Base-by-base conservation (phyloP, 306 rosid species). In the Rosa persica region DNA sequence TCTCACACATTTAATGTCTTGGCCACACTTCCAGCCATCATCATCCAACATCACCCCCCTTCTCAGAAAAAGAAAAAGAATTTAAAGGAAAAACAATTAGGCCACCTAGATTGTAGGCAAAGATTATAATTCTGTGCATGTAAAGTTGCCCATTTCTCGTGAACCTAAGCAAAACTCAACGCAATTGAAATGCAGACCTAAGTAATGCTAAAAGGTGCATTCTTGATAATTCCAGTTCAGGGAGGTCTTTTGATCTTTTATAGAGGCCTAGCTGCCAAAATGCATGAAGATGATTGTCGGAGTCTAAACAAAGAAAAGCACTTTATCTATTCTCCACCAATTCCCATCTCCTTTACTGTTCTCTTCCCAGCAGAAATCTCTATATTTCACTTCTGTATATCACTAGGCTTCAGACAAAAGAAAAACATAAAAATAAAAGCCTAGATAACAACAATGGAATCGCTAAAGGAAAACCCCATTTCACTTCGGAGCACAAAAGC, bases 41-140 rank as follows among this genome's bases (percentile, higher is more conserved):
- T 61, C 78, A 75, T 75, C 71, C 27, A 11, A 75, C 78, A 75
- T 61, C 78, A 75, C 57, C 78, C 78, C 78, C 71, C 78, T 58
- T 27, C 55, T 75, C 60, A 44, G 55, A 74, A 34, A 57, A 74
- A 40, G 42, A 75, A 15, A 75, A 44, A 60, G 25, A 74, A 16
- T 44, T 60, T 61, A 11, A 25, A n/a, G 66, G 57, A 52, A 38
- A 36, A 75, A 43, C 60, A 30, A 44, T 46, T 61, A 60, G 44
- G 34, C 58, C n/a, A 40, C 51, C 70, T 17, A 25, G 61, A 48
- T 25, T 25, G 57, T 6, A 34, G 72, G 42, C 7, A n/a, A 55
- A 55, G 8, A 38, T 57, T n/a, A 19, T 15, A 55, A 9, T 40
- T 73, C 39, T 43, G 52, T 42, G 40, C 79, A 46, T 4, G 8